A percentile compares a stretch with the other conserved stretches of the same genome.
phyloP scores from a whole-genome alignment of 805 yeast species.

The Candida pini region DNA sequence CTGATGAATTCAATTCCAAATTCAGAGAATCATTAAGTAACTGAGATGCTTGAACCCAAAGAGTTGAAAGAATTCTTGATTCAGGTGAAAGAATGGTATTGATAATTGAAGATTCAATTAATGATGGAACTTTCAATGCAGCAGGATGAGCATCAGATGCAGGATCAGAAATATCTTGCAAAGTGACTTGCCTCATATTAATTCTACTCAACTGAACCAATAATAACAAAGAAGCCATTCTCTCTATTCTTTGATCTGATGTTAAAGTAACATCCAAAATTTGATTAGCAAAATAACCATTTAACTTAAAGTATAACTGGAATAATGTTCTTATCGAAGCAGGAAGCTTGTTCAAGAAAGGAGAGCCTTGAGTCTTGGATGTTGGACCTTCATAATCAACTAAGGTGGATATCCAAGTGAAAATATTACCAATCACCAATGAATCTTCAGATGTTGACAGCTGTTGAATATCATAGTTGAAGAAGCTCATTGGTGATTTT shows the following conservation, averaged over 20 bases:
- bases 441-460: conserved; percentile 43
- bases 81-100: conserved; percentile 78
- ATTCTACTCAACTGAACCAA: conserved; percentile 60
- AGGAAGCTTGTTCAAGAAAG: conserved; percentile 50
- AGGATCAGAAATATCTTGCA: conserved; percentile 23
- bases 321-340: conserved; percentile 60
- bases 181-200: conserved; percentile 55
- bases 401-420: conserved; percentile 61
- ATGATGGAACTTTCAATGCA: conserved; percentile 63
- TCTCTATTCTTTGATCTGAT: conserved; percentile 52
- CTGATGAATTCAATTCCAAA: background rate
- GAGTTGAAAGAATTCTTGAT: conserved; percentile 57
- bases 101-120: conserved; percentile 72
- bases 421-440: conserved; percentile 61
- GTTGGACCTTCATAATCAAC: conserved; percentile 31
- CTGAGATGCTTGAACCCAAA: conserved; percentile 63
- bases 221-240: conserved; percentile 64
- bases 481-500: conserved; percentile 50
- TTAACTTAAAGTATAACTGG: conserved; percentile 61
- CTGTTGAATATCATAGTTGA: conserved; percentile 44
- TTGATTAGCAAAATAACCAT: conserved; percentile 57
- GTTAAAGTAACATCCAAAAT: conserved; percentile 57
- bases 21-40: conserved; percentile 4
- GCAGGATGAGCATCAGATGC: conserved; percentile 1
- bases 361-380: conserved; percentile 12